These are phyloP conservation scores for Candida koratica DNA, from an alignment of 805 yeast species.

Conservation along the genomic window DNA sequence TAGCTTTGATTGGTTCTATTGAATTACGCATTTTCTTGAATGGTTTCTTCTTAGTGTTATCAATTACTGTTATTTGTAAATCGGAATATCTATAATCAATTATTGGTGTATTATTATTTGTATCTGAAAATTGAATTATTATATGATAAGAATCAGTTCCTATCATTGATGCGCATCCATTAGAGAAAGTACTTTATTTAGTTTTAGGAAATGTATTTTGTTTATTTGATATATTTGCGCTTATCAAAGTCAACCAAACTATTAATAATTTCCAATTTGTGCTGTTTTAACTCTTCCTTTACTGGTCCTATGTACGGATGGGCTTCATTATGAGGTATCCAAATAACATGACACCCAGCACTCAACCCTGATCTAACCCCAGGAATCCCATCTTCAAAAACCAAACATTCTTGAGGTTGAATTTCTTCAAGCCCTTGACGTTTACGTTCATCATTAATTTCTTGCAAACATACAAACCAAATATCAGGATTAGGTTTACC, in stretches of 20 bases:
- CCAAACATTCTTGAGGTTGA: slow-evolving; percentile 71
- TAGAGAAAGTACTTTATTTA: too few species aligned
- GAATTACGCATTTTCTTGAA: slow-evolving; percentile 20
- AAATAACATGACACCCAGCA: slow-evolving; percentile 81
- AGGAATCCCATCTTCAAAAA: slow-evolving; percentile 94
- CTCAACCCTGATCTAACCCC: slow-evolving; percentile 83
- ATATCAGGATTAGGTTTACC: slow-evolving; percentile 96
- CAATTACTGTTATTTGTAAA: slow-evolving; percentile 27
- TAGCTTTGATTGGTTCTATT: slow-evolving; percentile 55
- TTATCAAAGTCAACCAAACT: slow-evolving; percentile 46
- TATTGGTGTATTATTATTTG: slow-evolving; percentile 2
- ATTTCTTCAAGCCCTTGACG: slow-evolving; percentile 44
- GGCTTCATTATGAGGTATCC: slow-evolving; percentile 90
- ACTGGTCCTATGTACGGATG: slow-evolving; percentile 18
- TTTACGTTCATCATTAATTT: slow-evolving; percentile 55
- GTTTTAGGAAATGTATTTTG: neutral
- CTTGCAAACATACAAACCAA: slow-evolving; percentile 75
- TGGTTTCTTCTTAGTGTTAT: slow-evolving; percentile 17
- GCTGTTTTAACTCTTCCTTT: slow-evolving; percentile 44
- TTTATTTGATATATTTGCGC: slow-evolving; percentile 3
- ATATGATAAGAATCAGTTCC: slow-evolving; percentile 42
- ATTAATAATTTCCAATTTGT: slow-evolving; percentile 46
- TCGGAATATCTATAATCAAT: slow-evolving; percentile 32
- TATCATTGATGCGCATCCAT: slow-evolving; percentile 24
- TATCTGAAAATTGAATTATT: slow-evolving; percentile 22